Conservation (phyloP, 257 asterid species). For the Salvia rosmarinus region DNA sequence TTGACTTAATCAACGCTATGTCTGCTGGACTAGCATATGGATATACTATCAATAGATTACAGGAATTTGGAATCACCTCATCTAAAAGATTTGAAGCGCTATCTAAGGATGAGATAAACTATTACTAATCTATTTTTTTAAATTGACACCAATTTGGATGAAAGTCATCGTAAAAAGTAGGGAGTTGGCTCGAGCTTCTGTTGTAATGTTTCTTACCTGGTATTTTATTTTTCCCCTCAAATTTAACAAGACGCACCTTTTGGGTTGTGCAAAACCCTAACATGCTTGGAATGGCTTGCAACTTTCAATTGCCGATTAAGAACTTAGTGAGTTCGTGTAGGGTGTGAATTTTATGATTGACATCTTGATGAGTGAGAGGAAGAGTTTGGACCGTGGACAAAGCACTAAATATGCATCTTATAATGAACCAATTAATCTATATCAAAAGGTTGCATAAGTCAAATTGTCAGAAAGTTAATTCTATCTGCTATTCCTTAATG, state of each 20-base stretch:
- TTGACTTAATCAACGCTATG: neutral
- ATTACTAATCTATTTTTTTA: neutral
- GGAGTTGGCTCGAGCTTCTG: neutral
- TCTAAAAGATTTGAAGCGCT: conserved; percentile 7
- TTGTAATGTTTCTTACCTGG: neutral
- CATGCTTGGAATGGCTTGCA: conserved; percentile 14
- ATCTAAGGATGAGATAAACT: neutral
- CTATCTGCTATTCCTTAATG: neutral
- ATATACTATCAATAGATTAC: neutral
- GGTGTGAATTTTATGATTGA: neutral
- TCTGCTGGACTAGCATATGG: neutral
- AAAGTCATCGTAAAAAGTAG: conserved; percentile 1
- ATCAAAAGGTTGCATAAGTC: neutral
- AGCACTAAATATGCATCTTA: neutral
- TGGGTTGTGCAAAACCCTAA: neutral
- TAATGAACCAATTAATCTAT: neutral
- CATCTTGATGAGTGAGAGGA: neutral
- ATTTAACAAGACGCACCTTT: neutral
- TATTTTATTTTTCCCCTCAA: neutral
- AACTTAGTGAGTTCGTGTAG: neutral
- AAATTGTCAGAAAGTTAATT: neutral
- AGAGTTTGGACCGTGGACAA: conserved; percentile 3
- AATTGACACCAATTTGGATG: neutral
- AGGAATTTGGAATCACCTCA: neutral
- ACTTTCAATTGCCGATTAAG: neutral